Evolutionary conservation across 768 basidiomycete species (phyloP).

Genomic region (Crepidotus variabilis): DNA sequence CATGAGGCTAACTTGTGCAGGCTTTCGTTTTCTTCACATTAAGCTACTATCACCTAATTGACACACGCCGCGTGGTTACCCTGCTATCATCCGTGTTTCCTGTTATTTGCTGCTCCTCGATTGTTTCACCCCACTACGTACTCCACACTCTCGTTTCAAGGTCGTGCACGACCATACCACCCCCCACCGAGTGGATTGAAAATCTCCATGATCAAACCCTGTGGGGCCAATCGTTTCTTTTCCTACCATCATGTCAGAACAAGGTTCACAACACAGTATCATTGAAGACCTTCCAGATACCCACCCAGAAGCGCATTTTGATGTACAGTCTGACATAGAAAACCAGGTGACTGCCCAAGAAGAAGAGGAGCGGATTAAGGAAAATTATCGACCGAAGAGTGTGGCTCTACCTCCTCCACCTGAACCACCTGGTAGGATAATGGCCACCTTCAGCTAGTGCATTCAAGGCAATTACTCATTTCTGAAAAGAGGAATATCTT

Average conservation of each 20-base stretch:
- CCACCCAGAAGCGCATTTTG: neutral
- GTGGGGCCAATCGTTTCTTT: neutral
- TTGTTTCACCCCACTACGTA: neutral
- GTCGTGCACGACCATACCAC: neutral
- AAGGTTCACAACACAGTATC: neutral
- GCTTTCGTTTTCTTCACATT: no score
- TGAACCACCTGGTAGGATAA: neutral
- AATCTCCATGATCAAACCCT: neutral
- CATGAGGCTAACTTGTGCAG: no score
- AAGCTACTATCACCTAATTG: neutral
- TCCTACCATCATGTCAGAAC: neutral
- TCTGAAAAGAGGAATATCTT: constrained; percentile 8
- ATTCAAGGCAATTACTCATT: neutral
- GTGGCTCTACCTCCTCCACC: neutral
- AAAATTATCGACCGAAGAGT: neutral
- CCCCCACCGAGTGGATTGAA: neutral
- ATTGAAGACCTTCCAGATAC: neutral
- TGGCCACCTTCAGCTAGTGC: neutral
- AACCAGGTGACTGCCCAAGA: neutral
- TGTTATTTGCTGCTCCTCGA: neutral
- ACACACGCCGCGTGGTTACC: neutral
- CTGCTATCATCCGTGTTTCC: neutral
- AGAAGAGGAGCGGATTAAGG: neutral
- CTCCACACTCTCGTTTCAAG: neutral
- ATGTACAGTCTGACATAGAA: neutral